Percentiles rank a stretch among this genome's conserved stretches.
phyloP scores from a whole-genome alignment of 495 filamentous ascomycete genomes.

The Neurospora terricola region DNA sequence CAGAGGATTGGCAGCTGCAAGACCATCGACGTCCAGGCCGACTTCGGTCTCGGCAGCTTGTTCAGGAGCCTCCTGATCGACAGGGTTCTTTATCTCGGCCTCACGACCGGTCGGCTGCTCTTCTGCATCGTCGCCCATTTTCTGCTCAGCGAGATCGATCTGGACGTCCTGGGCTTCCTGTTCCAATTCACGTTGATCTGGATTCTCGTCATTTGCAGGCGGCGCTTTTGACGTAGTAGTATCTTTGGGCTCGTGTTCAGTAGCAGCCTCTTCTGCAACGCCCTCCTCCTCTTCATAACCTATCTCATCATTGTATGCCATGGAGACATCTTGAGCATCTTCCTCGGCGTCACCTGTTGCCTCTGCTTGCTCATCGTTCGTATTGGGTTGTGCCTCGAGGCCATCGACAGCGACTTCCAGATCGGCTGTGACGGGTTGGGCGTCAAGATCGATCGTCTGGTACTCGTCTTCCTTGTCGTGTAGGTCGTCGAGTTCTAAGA shows the following conservation, averaged over 20 bases:
- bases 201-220: not conserved
- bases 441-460: not conserved
- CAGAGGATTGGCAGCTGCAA: not conserved
- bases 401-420: constrained; percentile 16
- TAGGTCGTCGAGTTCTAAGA: constrained; percentile 16
- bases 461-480: constrained; percentile 6
- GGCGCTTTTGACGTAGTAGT: not conserved
- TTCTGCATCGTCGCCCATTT: constrained; percentile 1
- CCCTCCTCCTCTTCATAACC: constrained; percentile 18
- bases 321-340: constrained; percentile 3
- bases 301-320: constrained; percentile 21
- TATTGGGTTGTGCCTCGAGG: constrained; percentile 2
- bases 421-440: not conserved
- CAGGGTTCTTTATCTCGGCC: not conserved
- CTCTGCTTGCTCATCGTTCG: not conserved
- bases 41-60: not conserved
- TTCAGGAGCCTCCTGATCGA: not conserved
- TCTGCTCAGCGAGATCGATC: not conserved
- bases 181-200: not conserved
- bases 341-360: constrained; percentile 20
- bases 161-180: not conserved
- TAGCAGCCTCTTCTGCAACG: not conserved
- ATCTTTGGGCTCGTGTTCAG: not conserved
- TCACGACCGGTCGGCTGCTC: not conserved
- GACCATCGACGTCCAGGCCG: not conserved